Evolutionary conservation across 2,329 filamentous ascomycete species (phyloP).

Genomic region (Penicillium janthinellum): DNA sequence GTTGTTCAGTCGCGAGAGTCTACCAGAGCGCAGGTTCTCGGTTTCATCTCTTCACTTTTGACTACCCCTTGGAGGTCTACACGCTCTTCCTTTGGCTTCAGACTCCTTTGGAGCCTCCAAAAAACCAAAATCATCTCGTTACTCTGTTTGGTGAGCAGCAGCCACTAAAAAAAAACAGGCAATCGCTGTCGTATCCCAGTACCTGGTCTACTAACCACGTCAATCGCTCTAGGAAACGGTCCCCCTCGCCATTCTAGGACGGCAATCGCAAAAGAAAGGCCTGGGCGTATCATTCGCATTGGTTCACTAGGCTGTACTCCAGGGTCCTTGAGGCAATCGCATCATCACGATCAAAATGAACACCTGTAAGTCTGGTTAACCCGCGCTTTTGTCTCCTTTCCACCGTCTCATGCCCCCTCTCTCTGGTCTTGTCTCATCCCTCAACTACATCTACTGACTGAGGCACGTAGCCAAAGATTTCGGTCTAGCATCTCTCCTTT

Average conservation of each 20-base stretch:
- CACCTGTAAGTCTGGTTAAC: slow-evolving; percentile 22
- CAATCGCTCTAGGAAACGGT: slow-evolving; percentile 16
- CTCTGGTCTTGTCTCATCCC: not conserved
- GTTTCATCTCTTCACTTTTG: not conserved
- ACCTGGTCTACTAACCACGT: slow-evolving; percentile 19
- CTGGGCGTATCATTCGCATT: slow-evolving; percentile 28
- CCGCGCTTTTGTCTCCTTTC: not conserved
- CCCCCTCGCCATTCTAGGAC: slow-evolving; percentile 19
- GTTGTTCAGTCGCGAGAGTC: not conserved
- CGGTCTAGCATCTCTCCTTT: slow-evolving; percentile 32
- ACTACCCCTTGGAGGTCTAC: not conserved
- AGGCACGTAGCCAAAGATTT: not conserved
- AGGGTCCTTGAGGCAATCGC: slow-evolving; percentile 26
- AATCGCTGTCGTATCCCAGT: not conserved
- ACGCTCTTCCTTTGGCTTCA: not conserved
- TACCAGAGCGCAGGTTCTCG: not conserved
- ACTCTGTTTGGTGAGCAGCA: slow-evolving; percentile 12
- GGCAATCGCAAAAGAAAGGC: slow-evolving; percentile 18
- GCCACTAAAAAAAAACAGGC: not conserved
- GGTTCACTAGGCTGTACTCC: slow-evolving; percentile 23
- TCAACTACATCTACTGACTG: not conserved
- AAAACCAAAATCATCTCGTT: not conserved
- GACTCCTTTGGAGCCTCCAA: not conserved
- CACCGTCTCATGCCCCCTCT: slow-evolving; percentile 1
- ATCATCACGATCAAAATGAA: slow-evolving; percentile 29